A percentile compares a stretch with the other conserved stretches of the same genome.
These are phyloP conservation scores for Phytophthora sojae DNA, from an alignment of 352 stramenopile species.

Conservation along the genomic window DNA sequence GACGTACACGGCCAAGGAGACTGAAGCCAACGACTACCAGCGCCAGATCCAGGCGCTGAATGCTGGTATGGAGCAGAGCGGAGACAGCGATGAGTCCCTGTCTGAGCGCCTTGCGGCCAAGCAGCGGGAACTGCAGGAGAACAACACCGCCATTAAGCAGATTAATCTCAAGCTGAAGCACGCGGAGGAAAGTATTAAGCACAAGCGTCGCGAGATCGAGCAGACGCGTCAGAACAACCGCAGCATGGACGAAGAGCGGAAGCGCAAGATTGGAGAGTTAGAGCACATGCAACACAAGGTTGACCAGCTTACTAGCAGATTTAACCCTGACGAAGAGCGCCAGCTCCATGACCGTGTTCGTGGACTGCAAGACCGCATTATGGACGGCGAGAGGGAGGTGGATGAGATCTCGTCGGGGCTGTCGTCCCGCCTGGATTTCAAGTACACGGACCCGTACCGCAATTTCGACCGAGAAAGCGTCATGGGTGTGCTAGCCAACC, in stretches of 20 bases:
- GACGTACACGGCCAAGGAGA: constrained; percentile 59
- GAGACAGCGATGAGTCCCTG: constrained; percentile 78
- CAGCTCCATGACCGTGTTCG: constrained; percentile 68
- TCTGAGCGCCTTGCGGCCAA: constrained; percentile 80
- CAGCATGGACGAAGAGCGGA: constrained; percentile 74
- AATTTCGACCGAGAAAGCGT: constrained; percentile 97
- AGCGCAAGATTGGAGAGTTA: constrained; percentile 70
- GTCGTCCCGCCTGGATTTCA: constrained; percentile 96
- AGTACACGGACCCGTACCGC: constrained; percentile 95
- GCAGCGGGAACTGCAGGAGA: constrained; percentile 83
- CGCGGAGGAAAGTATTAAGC: constrained; percentile 85
- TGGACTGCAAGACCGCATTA: constrained; percentile 71
- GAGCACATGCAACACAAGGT: constrained; percentile 68
- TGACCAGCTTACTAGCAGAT: constrained; percentile 65
- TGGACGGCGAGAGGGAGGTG: constrained; percentile 83
- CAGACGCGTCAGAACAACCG: constrained; percentile 82
- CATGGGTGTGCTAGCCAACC: constrained; percentile 97
- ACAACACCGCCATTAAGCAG: constrained; percentile 87
- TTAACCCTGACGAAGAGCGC: constrained; percentile 80
- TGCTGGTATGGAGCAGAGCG: constrained; percentile 82
- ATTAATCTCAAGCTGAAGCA: constrained; percentile 95
- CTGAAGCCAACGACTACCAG: constrained; percentile 75
- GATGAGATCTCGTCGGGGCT: constrained; percentile 94
- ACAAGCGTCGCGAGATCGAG: constrained; percentile 76
- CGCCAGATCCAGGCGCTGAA: constrained; percentile 90